Percentiles rank a stretch among this genome's conserved stretches.
phyloP scores from a whole-genome alignment of 371 early-diverging fungal species.

The Zychaea mexicana region DNA sequence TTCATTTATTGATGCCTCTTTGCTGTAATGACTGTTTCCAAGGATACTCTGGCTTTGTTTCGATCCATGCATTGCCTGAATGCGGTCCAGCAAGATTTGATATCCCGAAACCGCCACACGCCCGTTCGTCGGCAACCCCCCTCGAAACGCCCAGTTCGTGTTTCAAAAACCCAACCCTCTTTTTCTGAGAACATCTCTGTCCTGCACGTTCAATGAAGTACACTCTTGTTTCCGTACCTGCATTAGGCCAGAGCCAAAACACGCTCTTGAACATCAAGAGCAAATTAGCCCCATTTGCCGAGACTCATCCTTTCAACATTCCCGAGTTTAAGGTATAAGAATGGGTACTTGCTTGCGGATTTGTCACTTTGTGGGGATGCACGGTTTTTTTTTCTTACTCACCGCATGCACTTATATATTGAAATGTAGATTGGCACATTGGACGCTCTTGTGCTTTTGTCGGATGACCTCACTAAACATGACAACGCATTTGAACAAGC shows the following conservation, averaged over 20 bases:
- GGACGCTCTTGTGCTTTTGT: conserved; percentile 85
- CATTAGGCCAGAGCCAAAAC: conserved; percentile 43
- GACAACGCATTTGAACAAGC: conserved; percentile 78
- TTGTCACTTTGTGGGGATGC: too few relatives aligned
- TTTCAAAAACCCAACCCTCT: background rate
- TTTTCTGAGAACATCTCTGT: background rate
- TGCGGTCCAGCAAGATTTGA: too few relatives aligned
- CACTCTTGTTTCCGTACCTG: conserved; percentile 51
- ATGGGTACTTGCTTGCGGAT: too few relatives aligned
- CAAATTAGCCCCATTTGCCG: conserved; percentile 43
- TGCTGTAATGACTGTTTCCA: too few relatives aligned
- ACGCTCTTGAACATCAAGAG: conserved; percentile 44
- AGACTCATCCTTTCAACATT: conserved; percentile 33
- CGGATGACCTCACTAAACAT: conserved; percentile 88
- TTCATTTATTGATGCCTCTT: too few relatives aligned
- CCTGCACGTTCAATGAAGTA: conserved; percentile 37
- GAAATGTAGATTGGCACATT: conserved; percentile 87
- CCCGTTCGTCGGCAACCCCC: too few relatives aligned
- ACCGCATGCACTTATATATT: background rate
- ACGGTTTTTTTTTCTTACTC: background rate
- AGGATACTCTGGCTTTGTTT: too few relatives aligned
- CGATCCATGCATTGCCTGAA: too few relatives aligned
- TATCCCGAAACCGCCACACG: too few relatives aligned
- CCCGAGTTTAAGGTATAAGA: conserved; percentile 59
- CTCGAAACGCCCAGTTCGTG: too few relatives aligned